Evolutionary conservation across 306 rosid genomes (phyloP).

Genomic region (Sechiopsis laciniata): DNA sequence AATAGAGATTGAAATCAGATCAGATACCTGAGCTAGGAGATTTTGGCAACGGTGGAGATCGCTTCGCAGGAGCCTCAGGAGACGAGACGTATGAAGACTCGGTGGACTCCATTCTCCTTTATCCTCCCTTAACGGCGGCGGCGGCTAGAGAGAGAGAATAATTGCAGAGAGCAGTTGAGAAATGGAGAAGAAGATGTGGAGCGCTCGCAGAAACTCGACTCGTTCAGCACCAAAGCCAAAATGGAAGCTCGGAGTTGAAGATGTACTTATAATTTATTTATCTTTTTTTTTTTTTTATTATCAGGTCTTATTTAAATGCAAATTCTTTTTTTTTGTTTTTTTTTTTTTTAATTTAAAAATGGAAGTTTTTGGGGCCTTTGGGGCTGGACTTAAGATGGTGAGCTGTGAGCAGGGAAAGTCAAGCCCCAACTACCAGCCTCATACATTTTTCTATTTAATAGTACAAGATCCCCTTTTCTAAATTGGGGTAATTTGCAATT

Average conservation of each 20-base stretch:
- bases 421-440: slow-evolving; percentile 9
- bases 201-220: slow-evolving; percentile 21
- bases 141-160: slow-evolving; percentile 16
- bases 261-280: slow-evolving; percentile 8
- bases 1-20: slow-evolving; percentile 47
- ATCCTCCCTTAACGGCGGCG: slow-evolving; percentile 27
- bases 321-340: background rate
- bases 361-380: background rate
- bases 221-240: slow-evolving; percentile 21
- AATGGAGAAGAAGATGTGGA: background rate
- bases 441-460: too few relatives aligned
- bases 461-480: background rate
- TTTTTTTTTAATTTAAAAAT: background rate
- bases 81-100: slow-evolving; percentile 89
- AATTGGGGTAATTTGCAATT: too few relatives aligned
- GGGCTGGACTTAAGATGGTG: background rate
- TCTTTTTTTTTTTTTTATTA: background rate
- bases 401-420: slow-evolving; percentile 12
- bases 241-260: slow-evolving; percentile 21
- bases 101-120: slow-evolving; percentile 69
- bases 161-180: slow-evolving; percentile 12
- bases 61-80: slow-evolving; percentile 75
- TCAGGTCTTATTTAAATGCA: too few relatives aligned
- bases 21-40: slow-evolving; percentile 71
- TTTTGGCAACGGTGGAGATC: slow-evolving; percentile 63